Evolutionary conservation across 129 eudicot genomes (phyloP), one percentile per base, ranked within the genome.

Genomic region (Kitagawia praeruptora): DNA sequence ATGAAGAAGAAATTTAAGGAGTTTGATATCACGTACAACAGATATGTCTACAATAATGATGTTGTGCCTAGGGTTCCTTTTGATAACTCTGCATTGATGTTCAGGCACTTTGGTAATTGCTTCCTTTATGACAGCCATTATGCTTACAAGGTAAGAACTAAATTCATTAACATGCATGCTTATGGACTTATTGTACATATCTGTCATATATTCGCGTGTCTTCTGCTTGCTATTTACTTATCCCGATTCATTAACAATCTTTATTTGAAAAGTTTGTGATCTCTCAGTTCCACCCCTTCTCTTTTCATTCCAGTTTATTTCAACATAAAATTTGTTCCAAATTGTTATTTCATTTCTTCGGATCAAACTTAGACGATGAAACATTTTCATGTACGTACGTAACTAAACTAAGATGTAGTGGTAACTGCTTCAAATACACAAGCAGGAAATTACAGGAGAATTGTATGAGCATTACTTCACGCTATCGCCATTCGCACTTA

Each of bases 31-130:
- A 66, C 77, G 44, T 88, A 87, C 72, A 82, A 51, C 40, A 87
- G 96, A 70, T 74, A 79, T n/a, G 96, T 91, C 72, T 90, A 90
- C 53, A 40, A 80, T 45, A 75, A 83, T 79, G 96, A 91, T 41
- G n/a, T 91, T 53, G 82, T 91, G 34, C 87, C 96, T 0, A 88
- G 92, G 77, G 8, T 91, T 51, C 92, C 91, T 3, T 85, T 47
- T 70, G 92, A 88, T 77, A 77, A 85, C 34, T 64, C 70, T 64
- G 74, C n/a, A 48, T 2, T 75, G 79, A 27, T 21, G 70, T 64
- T n/a, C 38, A 64, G 1, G 39, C 70, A 91, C 76, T 91, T 86
- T 87, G 96, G 91, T 67, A 31, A 66, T 4, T 91, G 92, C 71
- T 34, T 86, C 18, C 77, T 85, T 84, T 88, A 72, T 82, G 69